Conservation (phyloP, 306 rosid genomes). For the Lotus japonicus region DNA sequence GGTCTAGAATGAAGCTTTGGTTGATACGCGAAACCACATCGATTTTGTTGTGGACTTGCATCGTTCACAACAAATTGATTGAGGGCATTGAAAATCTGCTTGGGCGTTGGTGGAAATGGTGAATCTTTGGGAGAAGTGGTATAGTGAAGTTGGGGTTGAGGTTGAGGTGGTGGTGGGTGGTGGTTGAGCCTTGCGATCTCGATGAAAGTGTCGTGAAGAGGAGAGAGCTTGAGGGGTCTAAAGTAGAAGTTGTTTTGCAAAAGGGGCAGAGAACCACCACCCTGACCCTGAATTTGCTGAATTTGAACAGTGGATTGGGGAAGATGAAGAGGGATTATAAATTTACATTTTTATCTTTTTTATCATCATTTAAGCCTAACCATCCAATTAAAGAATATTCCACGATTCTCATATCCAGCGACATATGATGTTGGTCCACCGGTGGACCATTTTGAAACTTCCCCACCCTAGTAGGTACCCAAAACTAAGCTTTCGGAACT, state of each 20-base stretch:
- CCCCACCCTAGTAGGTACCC: too few species aligned
- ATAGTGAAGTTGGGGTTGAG: neutral
- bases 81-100: slow-evolving; percentile 41
- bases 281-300: too few species aligned
- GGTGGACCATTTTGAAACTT: too few species aligned
- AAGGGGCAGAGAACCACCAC: slow-evolving; percentile 48
- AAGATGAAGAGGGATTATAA: too few species aligned
- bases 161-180: too few species aligned
- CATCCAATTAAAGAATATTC: too few species aligned
- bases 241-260: slow-evolving; percentile 67
- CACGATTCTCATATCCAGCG: too few species aligned
- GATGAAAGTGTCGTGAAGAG: slow-evolving; percentile 53
- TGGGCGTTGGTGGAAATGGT: slow-evolving; percentile 30
- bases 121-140: neutral
- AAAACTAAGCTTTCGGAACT: too few species aligned
- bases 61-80: slow-evolving; percentile 63
- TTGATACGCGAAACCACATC: slow-evolving; percentile 86
- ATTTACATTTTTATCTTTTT: too few species aligned
- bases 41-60: slow-evolving; percentile 83
- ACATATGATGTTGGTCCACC: too few species aligned
- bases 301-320: too few species aligned
- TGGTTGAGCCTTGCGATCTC: slow-evolving; percentile 58
- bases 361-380: too few species aligned
- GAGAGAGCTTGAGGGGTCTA: slow-evolving; percentile 53
- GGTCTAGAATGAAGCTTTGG: slow-evolving; percentile 88